Evolutionary conservation across 164 flowering plant genomes (phyloP), one percentile per base, ranked within the genome.

Genomic region (Liquidambar formosana): DNA sequence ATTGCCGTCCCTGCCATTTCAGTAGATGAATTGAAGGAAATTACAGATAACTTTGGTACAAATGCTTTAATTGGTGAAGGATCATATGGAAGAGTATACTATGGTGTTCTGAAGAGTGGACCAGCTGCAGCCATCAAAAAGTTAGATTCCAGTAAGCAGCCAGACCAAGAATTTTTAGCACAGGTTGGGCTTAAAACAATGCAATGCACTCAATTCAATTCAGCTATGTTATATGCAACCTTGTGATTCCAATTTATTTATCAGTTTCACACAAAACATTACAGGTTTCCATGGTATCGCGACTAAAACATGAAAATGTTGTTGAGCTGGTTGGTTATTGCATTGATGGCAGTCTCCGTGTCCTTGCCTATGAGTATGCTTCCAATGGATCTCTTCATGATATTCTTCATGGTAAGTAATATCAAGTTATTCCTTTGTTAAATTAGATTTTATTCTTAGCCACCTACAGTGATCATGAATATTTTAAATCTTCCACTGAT

Each of bases 331-430:
- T 86, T 63, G 92, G 95, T 46, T 88, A 88, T 68, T 88, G 82
- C 73, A 81, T 88, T 43, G 92, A 88, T 61, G 89, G 89, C 16
- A 67, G 73, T 68, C 78, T 81, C 57, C 91, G 92, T 45, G 74
- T 83, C 25, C 86, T 90, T 67, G 87, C 86, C 16, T 90, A 82
- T 74, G 91, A 88, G 73, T 83, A 73, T 81, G 95, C 91, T 33
- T 61, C 93, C 3, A 82, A 81, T 67, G 94, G 94, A 33, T 89
- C 94, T 66, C 89, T 89, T 65, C 94, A 88, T 73, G 92, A 90
- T 77, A 78, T 88, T 68, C 89, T 90, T 59, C 93, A 90, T 69
- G 95, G 92, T 90, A 45, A 69, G 79, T 64, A 26, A 9, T 22
- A 10, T 57, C 26, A 51, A 38, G 21, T 38, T n/a, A 52, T 57